Evolutionary conservation across 805 yeast species (phyloP).

Genomic region (Metschnikowia amazonensis): DNA sequence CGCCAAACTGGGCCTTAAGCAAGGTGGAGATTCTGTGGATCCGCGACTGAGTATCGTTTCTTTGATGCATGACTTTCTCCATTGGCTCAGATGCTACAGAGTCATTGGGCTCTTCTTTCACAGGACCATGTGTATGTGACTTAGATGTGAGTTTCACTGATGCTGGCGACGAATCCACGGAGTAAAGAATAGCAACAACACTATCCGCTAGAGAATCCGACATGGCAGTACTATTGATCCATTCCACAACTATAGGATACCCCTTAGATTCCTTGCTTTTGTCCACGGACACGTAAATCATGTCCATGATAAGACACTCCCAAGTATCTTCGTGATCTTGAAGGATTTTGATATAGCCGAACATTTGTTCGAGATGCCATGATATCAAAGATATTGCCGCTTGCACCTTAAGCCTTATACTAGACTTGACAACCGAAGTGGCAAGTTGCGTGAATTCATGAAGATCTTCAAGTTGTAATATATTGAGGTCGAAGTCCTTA

Average conservation of each 20-base stretch:
- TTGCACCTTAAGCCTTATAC: constrained; percentile 71
- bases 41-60: constrained; percentile 28
- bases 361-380: constrained; percentile 95
- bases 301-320: constrained; percentile 45
- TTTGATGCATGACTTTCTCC: constrained; percentile 24
- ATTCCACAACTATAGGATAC: constrained; percentile 63
- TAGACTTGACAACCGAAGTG: constrained; percentile 78
- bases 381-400: constrained; percentile 76
- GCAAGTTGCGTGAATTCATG: constrained; percentile 85
- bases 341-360: constrained; percentile 70
- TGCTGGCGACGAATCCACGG: constrained; percentile 93
- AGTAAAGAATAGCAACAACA: constrained; percentile 80
- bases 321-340: constrained; percentile 49
- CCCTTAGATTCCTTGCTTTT: constrained; percentile 24
- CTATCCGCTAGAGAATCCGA: constrained; percentile 95
- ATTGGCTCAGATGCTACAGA: constrained; percentile 11
- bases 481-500: constrained; percentile 81
- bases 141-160: constrained; percentile 83
- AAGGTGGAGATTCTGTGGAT: constrained; percentile 54
- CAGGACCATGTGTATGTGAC: constrained; percentile 44
- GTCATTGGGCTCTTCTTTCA: constrained; percentile 22
- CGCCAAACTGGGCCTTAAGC: constrained; percentile 85
- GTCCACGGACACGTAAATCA: constrained; percentile 43
- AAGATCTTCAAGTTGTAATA: constrained; percentile 80
- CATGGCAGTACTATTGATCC: constrained; percentile 79